Evolutionary conservation across 1,284 basidiomycete species (phyloP).

Genomic region (Trichosporon ovoides): DNA sequence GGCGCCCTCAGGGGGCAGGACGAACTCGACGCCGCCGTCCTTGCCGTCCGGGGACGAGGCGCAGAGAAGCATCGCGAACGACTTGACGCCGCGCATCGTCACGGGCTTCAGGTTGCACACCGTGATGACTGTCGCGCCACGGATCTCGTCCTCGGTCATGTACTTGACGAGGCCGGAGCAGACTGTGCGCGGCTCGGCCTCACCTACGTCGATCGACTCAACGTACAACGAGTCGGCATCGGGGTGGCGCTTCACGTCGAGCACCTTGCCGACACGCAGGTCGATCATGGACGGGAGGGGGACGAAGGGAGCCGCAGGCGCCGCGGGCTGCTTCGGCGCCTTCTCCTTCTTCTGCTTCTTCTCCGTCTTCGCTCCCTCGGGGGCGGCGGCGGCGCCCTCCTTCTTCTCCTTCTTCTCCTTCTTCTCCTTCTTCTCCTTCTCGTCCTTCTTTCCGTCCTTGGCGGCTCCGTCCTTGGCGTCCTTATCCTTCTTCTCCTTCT

Average conservation of each 20-base stretch:
- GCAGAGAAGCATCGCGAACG: slow-evolving; percentile 91
- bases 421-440: slow-evolving; percentile 37
- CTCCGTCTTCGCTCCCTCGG: slow-evolving; percentile 52
- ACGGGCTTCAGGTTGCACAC: slow-evolving; percentile 92
- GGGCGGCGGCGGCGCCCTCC: slow-evolving; percentile 10
- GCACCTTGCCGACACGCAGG: slow-evolving; percentile 79
- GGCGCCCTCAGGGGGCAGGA: slow-evolving; percentile 76
- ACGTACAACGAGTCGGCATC: slow-evolving; percentile 90
- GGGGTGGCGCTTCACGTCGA: slow-evolving; percentile 88
- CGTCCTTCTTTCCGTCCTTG: slow-evolving; percentile 31
- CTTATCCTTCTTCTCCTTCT: slow-evolving; percentile 58
- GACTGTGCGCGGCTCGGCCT: slow-evolving; percentile 84
- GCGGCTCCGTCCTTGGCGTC: slow-evolving; percentile 38
- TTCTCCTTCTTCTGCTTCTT: slow-evolving; percentile 54
- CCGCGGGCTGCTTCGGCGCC: slow-evolving; percentile 36
- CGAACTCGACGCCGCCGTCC: slow-evolving; percentile 82
- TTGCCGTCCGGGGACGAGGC: slow-evolving; percentile 71
- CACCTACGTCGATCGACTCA: slow-evolving; percentile 88
- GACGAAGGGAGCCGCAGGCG: slow-evolving; percentile 60
- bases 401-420: slow-evolving; percentile 26
- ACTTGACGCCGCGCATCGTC: slow-evolving; percentile 91
- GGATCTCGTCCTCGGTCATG: slow-evolving; percentile 89
- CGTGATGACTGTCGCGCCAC: slow-evolving; percentile 73
- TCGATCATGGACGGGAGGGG: slow-evolving; percentile 91
- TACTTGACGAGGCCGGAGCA: slow-evolving; percentile 93